A percentile compares a stretch with the other conserved stretches of the same genome.
These are phyloP conservation scores for Oryza nivara DNA, from an alignment of 176 grass and related monocot genomes.

Conservation along the genomic window DNA sequence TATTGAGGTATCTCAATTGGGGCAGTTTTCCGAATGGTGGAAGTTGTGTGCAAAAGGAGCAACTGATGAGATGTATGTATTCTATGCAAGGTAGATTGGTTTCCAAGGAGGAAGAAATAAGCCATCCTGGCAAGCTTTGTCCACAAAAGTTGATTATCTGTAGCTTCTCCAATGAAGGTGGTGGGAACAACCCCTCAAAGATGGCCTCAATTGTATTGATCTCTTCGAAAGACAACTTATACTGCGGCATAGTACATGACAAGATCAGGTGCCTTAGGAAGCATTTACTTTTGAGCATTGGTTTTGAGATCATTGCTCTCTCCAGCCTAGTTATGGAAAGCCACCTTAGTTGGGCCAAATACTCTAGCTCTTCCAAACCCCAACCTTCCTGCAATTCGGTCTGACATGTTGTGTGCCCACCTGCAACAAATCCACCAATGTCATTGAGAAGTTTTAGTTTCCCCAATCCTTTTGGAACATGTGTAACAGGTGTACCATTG, in stretches of 20 bases:
- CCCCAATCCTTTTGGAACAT: slow-evolving; percentile 38
- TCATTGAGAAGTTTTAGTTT: slow-evolving; percentile 27
- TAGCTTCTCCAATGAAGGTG: slow-evolving; percentile 27
- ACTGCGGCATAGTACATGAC: background rate
- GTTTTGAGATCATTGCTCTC: background rate
- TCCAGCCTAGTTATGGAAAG: slow-evolving; percentile 19
- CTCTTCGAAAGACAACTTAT: background rate
- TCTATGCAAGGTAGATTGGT: slow-evolving; percentile 16
- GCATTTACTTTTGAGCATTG: background rate
- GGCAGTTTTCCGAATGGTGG: slow-evolving; percentile 41
- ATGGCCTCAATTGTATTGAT: background rate
- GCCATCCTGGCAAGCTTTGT: slow-evolving; percentile 2
- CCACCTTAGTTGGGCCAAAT: slow-evolving; percentile 24
- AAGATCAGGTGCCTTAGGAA: slow-evolving; percentile 2
- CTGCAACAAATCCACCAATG: slow-evolving; percentile 38
- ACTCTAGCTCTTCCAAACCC: slow-evolving; percentile 36
- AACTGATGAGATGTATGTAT: slow-evolving; percentile 9
- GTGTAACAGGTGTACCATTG: background rate
- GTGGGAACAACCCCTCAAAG: slow-evolving; percentile 33
- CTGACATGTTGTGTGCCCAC: background rate
- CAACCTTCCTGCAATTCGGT: slow-evolving; percentile 19
- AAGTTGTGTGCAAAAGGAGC: slow-evolving; percentile 23
- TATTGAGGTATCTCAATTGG: slow-evolving; percentile 25
- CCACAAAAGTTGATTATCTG: background rate
- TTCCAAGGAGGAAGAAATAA: background rate